Conservation (phyloP, 1,139 yeast genomes). For the Wickerhamomyces sp. region DNA sequence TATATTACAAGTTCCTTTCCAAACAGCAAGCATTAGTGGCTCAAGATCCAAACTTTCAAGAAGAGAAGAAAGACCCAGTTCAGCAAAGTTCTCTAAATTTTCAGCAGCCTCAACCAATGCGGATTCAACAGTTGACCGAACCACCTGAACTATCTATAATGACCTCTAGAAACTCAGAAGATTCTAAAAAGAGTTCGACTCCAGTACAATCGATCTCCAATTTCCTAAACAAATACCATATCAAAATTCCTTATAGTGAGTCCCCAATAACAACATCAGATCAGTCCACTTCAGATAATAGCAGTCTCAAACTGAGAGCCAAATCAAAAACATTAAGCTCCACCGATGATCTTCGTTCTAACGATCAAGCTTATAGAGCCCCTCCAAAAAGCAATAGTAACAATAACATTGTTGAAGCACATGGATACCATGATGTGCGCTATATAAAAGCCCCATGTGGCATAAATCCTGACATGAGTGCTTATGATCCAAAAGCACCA, state of each 20-base stretch:
- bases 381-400: neutral
- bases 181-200: conserved; percentile 1
- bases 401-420: neutral
- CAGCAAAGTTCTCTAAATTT: neutral
- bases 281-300: neutral
- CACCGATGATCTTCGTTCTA: neutral
- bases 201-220: conserved; percentile 10
- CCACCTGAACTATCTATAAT: neutral
- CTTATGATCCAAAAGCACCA: conserved; percentile 16
- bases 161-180: neutral
- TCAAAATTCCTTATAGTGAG: conserved; percentile 9
- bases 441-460: conserved; percentile 18
- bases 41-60: neutral
- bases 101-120: neutral
- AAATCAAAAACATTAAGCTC: neutral
- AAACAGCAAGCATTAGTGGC: conserved; percentile 16
- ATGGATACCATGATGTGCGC: conserved; percentile 1
- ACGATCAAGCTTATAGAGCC: neutral
- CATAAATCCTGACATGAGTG: conserved; percentile 9
- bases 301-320: neutral
- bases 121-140: neutral
- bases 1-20: conserved; percentile 28
- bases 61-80: neutral
- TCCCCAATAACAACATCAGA: conserved; percentile 6
- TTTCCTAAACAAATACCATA: conserved; percentile 14